phyloP scores from a whole-genome alignment of 257 asterid genomes.

The Leonotis leonurus region DNA sequence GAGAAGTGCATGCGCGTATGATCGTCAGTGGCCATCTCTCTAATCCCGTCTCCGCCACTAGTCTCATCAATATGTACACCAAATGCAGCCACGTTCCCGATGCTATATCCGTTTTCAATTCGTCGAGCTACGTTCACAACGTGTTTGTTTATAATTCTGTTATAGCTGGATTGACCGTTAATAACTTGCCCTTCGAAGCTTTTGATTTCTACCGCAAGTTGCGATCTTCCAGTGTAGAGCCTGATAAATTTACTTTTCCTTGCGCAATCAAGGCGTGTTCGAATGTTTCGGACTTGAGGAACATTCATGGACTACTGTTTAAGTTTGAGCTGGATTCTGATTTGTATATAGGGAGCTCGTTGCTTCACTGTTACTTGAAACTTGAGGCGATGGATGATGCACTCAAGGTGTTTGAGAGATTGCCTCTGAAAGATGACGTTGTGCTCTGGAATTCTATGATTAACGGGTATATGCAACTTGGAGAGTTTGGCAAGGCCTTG shows the following conservation, averaged over 20 bases:
- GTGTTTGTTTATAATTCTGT: slow-evolving; percentile 62
- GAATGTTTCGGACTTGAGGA: slow-evolving; percentile 31
- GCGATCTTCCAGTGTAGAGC: slow-evolving; percentile 49
- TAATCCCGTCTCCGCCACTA: slow-evolving; percentile 62
- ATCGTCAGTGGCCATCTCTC: slow-evolving; percentile 37
- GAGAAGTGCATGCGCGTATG: slow-evolving; percentile 48
- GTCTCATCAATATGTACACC: slow-evolving; percentile 88
- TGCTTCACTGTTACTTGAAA: slow-evolving; percentile 50
- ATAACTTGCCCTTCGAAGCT: slow-evolving; percentile 32
- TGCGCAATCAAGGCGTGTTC: slow-evolving; percentile 68
- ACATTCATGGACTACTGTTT: slow-evolving; percentile 45
- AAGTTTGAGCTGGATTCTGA: slow-evolving; percentile 56
- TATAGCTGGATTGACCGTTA: slow-evolving; percentile 53
- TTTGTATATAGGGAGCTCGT: slow-evolving; percentile 62
- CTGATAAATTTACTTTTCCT: slow-evolving; percentile 78
- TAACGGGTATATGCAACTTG: slow-evolving; percentile 56
- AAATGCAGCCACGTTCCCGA: slow-evolving; percentile 55
- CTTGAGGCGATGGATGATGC: slow-evolving; percentile 51
- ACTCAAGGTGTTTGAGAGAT: slow-evolving; percentile 46
- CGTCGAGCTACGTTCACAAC: slow-evolving; percentile 39
- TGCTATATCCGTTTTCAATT: slow-evolving; percentile 47
- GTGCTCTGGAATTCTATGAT: slow-evolving; percentile 86
- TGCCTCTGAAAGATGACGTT: slow-evolving; percentile 54
- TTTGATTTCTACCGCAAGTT: slow-evolving; percentile 37
- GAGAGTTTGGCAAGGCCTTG: slow-evolving; percentile 41